Base-by-base conservation (phyloP, 2,329 filamentous ascomycete genomes). In the Scortechinia acanthostroma region DNA sequence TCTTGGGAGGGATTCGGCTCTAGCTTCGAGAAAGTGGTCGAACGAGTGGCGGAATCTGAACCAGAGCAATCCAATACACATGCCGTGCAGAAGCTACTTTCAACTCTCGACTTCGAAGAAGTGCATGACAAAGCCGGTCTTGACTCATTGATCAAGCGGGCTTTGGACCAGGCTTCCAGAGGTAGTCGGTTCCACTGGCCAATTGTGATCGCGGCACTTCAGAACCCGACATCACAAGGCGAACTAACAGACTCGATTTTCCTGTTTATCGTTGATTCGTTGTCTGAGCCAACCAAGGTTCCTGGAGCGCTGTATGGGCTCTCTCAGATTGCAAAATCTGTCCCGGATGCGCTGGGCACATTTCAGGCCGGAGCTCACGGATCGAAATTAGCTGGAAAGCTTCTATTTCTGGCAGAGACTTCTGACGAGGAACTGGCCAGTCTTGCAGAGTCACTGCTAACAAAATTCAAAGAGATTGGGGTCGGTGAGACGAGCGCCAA, bases 401-500 rank as follows among this genome's bases (percentile, higher is more conserved):
- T 82, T 10, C 56, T 80, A 1, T 69, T 66, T 43, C 64, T 80
- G 22, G 66, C 72, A 4, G 74, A 80, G 48, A 76, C 74, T 20
- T 54, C 66, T 1, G 61, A 69, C 21, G 75, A 78, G 22, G 64
- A 69, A n/a, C 55, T 77, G 10, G 63, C 74, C 2, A 61, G 69
- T 20, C 49, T 60, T 20, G 56, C 64, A 3, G 59, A 61, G 30
- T 56, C 58, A n/a, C 47, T 66, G 43, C 49, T 61, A 30, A 55
- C 49, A 28, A 55, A 50, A 16, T 50, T 65, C 42, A 65, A 60
- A 44, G 55, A 56, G 25, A 58, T 54, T 20, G 55, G 59, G n/a
- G 61, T 64, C 21, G 62, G 59, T 19, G 61, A 62, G 42, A 56
- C 63, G 25, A 66, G 63, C 19, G 61, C 64, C 15, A 62, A 66